Conservation (phyloP, 192 early-diverging fungal species). For the Coemansia sp. region DNA sequence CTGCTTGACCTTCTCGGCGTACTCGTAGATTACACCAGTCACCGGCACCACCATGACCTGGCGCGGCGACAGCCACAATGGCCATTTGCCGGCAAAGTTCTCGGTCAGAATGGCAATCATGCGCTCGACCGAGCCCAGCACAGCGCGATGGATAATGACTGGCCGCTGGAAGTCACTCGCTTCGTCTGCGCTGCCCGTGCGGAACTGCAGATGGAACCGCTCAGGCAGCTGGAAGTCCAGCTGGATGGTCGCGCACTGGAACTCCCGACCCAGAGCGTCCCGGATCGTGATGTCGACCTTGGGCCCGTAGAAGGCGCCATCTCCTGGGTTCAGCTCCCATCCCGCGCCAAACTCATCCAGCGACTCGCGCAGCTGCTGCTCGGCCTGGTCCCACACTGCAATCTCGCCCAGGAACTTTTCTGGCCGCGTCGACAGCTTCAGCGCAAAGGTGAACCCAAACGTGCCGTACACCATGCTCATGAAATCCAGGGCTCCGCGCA, state of each 20-base stretch:
- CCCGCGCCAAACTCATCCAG: slow-evolving; percentile 75
- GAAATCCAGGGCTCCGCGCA: slow-evolving; percentile 83
- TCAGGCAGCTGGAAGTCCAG: slow-evolving; percentile 97
- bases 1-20: slow-evolving; percentile 74
- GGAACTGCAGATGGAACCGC: slow-evolving; percentile 88
- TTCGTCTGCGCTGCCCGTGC: slow-evolving; percentile 63
- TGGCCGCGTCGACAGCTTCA: slow-evolving; percentile 94
- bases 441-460: slow-evolving; percentile 90
- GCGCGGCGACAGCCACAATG: slow-evolving; percentile 96
- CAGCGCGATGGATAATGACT: slow-evolving; percentile 98
- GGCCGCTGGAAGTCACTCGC: slow-evolving; percentile 69
- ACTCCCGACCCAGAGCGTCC: slow-evolving; percentile 86
- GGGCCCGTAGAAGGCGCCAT: slow-evolving; percentile 99
- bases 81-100: slow-evolving; percentile 96
- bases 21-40: slow-evolving; percentile 71
- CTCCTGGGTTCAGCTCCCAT: slow-evolving; percentile 91
- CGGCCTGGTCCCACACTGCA: slow-evolving; percentile 89
- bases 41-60: slow-evolving; percentile 92
- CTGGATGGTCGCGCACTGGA: slow-evolving; percentile 98
- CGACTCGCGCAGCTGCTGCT: slow-evolving; percentile 78
- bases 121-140: slow-evolving; percentile 95
- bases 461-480: slow-evolving; percentile 86
- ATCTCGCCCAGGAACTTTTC: slow-evolving; percentile 93
- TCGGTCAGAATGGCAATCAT: slow-evolving; percentile 95
- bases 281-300: slow-evolving; percentile 98